Conservation (phyloP, 345 rosid species). For the Geranium rotundifolium region DNA sequence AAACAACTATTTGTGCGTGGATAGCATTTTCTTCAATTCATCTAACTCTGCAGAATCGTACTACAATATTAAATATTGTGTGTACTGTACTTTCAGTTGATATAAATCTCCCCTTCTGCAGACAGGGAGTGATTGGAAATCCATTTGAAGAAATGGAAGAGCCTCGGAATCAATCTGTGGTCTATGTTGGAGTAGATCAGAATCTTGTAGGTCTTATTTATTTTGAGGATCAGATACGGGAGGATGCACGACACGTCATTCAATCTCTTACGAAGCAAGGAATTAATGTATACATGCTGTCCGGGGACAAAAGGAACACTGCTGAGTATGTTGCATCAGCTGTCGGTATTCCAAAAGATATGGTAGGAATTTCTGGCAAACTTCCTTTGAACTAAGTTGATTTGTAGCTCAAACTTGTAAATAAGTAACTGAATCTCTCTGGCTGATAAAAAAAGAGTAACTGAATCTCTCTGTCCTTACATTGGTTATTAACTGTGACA, state of each 20-base stretch:
- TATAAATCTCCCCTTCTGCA: conserved; percentile 18
- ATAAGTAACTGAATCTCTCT: no score
- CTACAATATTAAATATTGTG: no score
- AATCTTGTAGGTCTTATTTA: conserved; percentile 69
- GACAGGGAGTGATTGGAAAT: conserved; percentile 61
- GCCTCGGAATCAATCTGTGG: conserved; percentile 56
- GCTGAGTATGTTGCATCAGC: conserved; percentile 84
- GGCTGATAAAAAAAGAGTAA: no score
- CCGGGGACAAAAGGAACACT: conserved; percentile 77
- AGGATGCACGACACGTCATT: conserved; percentile 76
- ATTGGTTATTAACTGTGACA: neutral
- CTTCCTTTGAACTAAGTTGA: no score
- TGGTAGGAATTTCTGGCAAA: conserved; percentile 26
- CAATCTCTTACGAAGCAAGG: conserved; percentile 53
- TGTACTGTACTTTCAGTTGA: no score
- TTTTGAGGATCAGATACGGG: conserved; percentile 82
- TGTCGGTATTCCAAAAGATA: conserved; percentile 79
- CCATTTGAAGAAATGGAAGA: conserved; percentile 35
- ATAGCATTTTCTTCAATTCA: no score
- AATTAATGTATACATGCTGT: conserved; percentile 72
- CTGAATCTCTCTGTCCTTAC: no score
- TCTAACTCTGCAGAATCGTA: no score
- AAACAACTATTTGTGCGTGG: no score
- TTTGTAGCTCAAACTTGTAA: no score
- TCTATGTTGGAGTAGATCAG: conserved; percentile 70